Conservation (phyloP, 2,329 filamentous ascomycete genomes). For the Cladosporium austrohemisphaericum region DNA sequence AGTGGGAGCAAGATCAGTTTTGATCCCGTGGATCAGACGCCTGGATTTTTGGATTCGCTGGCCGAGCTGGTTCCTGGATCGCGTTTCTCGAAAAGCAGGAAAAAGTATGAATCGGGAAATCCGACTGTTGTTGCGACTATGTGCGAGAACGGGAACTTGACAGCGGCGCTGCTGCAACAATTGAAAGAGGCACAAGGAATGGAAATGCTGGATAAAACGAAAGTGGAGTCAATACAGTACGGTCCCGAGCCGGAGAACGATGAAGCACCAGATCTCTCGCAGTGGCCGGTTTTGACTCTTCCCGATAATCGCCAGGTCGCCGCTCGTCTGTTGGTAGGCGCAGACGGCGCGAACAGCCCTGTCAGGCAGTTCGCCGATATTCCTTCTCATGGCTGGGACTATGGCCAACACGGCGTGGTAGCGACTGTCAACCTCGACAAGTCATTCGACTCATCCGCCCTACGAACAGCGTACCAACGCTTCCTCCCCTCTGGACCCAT, state of each 20-base stretch:
- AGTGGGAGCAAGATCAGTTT: constrained; percentile 85
- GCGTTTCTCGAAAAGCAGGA: constrained; percentile 20
- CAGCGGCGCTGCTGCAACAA: constrained; percentile 63
- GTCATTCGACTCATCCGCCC: constrained; percentile 21
- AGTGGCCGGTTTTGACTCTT: constrained; percentile 82
- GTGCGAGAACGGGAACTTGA: constrained; percentile 91
- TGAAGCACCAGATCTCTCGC: constrained; percentile 65
- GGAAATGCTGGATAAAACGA: constrained; percentile 70
- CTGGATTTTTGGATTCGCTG: constrained; percentile 26
- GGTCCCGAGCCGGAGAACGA: constrained; percentile 58
- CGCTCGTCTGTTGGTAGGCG: constrained; percentile 82
- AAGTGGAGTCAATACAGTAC: constrained; percentile 73
- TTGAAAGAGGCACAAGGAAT: constrained; percentile 61
- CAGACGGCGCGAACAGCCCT: constrained; percentile 91
- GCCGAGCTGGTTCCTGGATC: constrained; percentile 29
- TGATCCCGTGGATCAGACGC: constrained; percentile 29
- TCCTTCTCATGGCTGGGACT: constrained; percentile 85
- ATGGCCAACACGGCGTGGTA: constrained; percentile 83
- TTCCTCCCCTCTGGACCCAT: constrained; percentile 91
- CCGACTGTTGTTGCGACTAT: constrained; percentile 74
- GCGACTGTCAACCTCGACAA: constrained; percentile 70
- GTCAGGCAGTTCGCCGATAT: constrained; percentile 88
- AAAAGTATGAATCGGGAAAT: constrained; percentile 23
- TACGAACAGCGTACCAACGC: constrained; percentile 84
- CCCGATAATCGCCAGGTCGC: constrained; percentile 62